Evolutionary conservation across 441 rosid species (phyloP), one percentile per base, ranked within the genome.

Genomic region (Populus hybrid): DNA sequence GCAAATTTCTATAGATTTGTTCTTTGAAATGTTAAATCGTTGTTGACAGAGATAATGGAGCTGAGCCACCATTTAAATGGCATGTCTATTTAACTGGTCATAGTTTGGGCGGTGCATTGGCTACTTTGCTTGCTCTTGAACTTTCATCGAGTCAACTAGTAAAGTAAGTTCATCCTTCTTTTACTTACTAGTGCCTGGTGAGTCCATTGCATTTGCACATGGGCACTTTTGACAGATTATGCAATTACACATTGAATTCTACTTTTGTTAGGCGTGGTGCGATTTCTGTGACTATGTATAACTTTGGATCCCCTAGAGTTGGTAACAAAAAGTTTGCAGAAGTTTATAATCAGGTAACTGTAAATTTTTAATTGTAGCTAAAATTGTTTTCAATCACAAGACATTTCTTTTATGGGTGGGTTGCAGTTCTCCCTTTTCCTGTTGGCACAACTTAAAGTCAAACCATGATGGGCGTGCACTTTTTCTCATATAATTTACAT

Each of bases 271-370:
- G 98, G 89, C 79, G 42, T 67, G 96, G 92, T 72, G 90, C 87
- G 67, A 87, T 93, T 84, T 86, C 83, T 32, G 87, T 93, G 80
- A 91, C 97, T 12, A 93, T 93, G 99, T 95, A 93, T 83, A 95
- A 93, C 82, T 95, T 95, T 69, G 99, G 99, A 72, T 95, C 99
- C 82, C 98, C 99, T 70, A 92, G 97, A 86, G 98, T 95, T 84
- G 98, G 99, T 79, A 93, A 95, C 87, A 93, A 84, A 89, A 89
- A 84, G 78, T 92, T 95, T 77, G 95, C 97, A 53, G 98, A 92
- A 75, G 85, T 87, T 42, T 95, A 95, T 81, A 95, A 95, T 69
- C 87, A 92, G 99, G 98, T 95, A 82, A 78, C 63, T 64, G 28
- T 30, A 53, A 30, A 4, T 59, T 35, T 78, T 69, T 46, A 46